phyloP scores from a whole-genome alignment of 2,329 filamentous ascomycete species.

The Geosmithia flava region DNA sequence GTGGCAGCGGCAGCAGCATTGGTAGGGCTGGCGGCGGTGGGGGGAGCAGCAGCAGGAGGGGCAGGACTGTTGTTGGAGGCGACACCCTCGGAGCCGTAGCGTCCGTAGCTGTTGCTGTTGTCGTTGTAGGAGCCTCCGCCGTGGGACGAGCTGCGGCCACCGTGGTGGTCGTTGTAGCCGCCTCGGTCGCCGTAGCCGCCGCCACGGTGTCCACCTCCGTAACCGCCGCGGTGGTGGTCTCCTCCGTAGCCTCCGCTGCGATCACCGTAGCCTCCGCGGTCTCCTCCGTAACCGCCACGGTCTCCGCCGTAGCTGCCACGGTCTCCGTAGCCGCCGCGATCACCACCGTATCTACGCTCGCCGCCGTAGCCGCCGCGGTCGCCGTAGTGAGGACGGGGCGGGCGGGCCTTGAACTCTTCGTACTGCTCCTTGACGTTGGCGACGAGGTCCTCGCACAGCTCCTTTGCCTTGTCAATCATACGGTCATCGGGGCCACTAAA shows the following conservation, averaged over 20 bases:
- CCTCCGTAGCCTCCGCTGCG: conserved; percentile 15
- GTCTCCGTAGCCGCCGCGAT: conserved; percentile 20
- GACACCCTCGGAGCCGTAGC: conserved; percentile 14
- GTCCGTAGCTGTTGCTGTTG: conserved; percentile 10
- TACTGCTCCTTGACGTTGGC: conserved; percentile 81
- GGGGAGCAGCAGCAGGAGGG: conserved; percentile 3
- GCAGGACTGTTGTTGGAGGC: conserved; percentile 20
- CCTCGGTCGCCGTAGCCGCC: conserved; percentile 11
- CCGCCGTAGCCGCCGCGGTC: conserved; percentile 28
- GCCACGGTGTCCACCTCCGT: conserved; percentile 11
- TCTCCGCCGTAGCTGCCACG: conserved; percentile 13
- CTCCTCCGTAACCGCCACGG: background rate
- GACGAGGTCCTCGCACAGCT: conserved; percentile 79
- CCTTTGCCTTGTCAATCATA: conserved; percentile 78
- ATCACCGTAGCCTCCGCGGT: conserved; percentile 8
- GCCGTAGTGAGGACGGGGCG: conserved; percentile 45
- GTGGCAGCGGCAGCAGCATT: conserved; percentile 8
- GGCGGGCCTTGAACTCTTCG: conserved; percentile 77
- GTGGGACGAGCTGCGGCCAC: conserved; percentile 9
- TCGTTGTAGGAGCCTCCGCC: conserved; percentile 8
- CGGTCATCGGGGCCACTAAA: conserved; percentile 70
- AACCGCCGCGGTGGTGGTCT: conserved; percentile 17
- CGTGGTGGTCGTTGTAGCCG: conserved; percentile 9
- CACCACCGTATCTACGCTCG: conserved; percentile 25
- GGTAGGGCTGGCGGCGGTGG: conserved; percentile 12